phyloP scores from a whole-genome alignment of 345 rosid genomes.

The Syzygium oleosum region DNA sequence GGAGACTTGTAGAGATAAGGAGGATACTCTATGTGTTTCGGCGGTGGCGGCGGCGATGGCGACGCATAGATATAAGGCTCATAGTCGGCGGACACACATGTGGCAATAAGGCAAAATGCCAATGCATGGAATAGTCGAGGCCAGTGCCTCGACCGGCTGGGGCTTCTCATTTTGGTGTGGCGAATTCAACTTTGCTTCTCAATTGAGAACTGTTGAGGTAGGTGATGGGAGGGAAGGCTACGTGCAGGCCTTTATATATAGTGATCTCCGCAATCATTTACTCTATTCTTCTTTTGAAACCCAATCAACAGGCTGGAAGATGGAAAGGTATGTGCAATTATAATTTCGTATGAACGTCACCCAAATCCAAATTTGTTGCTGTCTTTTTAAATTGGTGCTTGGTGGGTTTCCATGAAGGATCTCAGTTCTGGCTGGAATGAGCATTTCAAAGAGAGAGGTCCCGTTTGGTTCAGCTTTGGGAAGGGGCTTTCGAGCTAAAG shows the following conservation, averaged over 20 bases:
- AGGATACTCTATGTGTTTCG: neutral
- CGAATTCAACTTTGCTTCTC: neutral
- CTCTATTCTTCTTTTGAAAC: neutral
- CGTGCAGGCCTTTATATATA: neutral
- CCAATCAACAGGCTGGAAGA: neutral
- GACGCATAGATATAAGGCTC: slow-evolving; percentile 14
- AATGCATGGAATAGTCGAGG: slow-evolving; percentile 14
- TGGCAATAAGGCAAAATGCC: slow-evolving; percentile 21
- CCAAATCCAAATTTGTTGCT: neutral
- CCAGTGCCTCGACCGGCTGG: slow-evolving; percentile 10
- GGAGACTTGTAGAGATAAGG: neutral
- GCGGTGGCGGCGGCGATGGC: neutral
- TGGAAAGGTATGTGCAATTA: neutral
- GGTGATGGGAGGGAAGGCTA: neutral
- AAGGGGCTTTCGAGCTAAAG: too few relatives aligned
- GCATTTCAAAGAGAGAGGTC: neutral
- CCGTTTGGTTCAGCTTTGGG: too few relatives aligned
- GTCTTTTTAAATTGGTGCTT: neutral
- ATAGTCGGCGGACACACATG: neutral
- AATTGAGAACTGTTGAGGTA: neutral
- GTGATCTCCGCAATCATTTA: neutral
- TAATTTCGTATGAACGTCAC: neutral
- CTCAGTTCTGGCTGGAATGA: neutral
- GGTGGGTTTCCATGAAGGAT: slow-evolving; percentile 7
- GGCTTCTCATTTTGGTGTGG: slow-evolving; percentile 18